Evolutionary conservation across 257 asterid species (phyloP), one percentile per base, ranked within the genome.

Genomic region (Pogostemon cablin): DNA sequence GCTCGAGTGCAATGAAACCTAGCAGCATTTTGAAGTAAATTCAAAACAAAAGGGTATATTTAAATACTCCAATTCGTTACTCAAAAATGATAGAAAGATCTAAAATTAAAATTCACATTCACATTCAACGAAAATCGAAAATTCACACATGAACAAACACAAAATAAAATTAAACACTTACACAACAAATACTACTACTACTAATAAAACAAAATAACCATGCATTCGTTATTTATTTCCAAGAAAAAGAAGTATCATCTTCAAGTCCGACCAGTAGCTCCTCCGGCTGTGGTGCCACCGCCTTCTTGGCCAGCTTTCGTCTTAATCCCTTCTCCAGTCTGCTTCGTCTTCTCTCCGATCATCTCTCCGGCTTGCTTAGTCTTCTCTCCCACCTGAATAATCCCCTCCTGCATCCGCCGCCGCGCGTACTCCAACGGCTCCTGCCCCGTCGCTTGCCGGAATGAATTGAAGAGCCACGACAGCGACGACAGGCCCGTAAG

Each of bases 401-500:
- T 82, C 20, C 88, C 89, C 6, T 92, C 97, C 73, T 79, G 88
- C 88, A 82, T 62, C 62, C 84, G 79, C 63, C 79, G 25, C 86
- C 77, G 87, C 1, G 93, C 93, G 8, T 66, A 72, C 9, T 86
- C 93, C 77, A 88, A 2, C 61, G 86, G 88, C 53, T 83, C 96
- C 4, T 81, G 83, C 74, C 82, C 95, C 5, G 81, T 80, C 11
- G 83, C 85, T 78, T 73, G 86, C 56, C 88, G 71, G 79, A 90
- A 84, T 64, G 73, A 74, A 49, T 81, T 92, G 71, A 87, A 52
- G 1, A 88, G 89, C 92, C 92, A 89, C 35, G 96, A 86, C 0
- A 92, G 73, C 7, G 98, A 86, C 9, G 96, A 84, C 2, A 92
- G 83, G 0, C 97, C 97, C 3, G 95, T 86, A 2, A 90, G 73